Percentiles rank a stretch among this genome's conserved stretches.
phyloP scores from a whole-genome alignment of 2,329 filamentous ascomycete species.

The Tolypocladium tropicale region DNA sequence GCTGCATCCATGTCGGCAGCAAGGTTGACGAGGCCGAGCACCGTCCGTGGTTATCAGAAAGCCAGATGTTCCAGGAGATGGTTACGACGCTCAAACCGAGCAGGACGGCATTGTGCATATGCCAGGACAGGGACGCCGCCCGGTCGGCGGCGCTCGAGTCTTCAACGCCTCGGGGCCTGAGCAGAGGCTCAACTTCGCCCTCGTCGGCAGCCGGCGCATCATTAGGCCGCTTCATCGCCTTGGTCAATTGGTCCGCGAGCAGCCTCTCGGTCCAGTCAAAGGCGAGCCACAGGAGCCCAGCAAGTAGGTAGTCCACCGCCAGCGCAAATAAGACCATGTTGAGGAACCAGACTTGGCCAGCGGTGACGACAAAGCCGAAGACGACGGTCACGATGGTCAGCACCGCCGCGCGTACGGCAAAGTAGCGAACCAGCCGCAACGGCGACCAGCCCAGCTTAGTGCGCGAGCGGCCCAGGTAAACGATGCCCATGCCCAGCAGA shows the following conservation, averaged over 20 bases:
- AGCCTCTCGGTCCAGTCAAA: slow-evolving; percentile 22
- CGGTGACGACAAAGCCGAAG: slow-evolving; percentile 20
- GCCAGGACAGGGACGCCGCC: slow-evolving; percentile 24
- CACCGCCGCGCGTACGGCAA: slow-evolving; percentile 23
- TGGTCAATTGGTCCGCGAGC: slow-evolving; percentile 16
- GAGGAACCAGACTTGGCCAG: slow-evolving; percentile 28
- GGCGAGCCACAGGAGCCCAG: slow-evolving; percentile 29
- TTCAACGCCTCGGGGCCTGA: slow-evolving; percentile 6
- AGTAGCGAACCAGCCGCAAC: slow-evolving; percentile 24
- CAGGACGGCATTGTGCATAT: slow-evolving; percentile 27
- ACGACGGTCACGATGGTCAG: slow-evolving; percentile 21
- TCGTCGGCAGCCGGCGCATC: slow-evolving; percentile 8
- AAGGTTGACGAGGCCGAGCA: slow-evolving; percentile 13
- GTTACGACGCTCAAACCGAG: slow-evolving; percentile 22
- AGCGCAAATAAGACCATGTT: slow-evolving; percentile 34
- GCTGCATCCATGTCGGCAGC: neutral
- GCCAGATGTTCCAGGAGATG: slow-evolving; percentile 37
- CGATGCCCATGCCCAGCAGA: slow-evolving; percentile 34
- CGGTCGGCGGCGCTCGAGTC: neutral
- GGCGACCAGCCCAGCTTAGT: slow-evolving; percentile 27
- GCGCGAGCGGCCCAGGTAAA: slow-evolving; percentile 33
- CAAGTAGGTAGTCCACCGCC: slow-evolving; percentile 33
- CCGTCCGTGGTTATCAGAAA: slow-evolving; percentile 27
- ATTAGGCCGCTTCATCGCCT: slow-evolving; percentile 2
- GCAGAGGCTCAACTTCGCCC: slow-evolving; percentile 20